These are phyloP conservation scores for Trametes gibbosa DNA, from an alignment of 768 basidiomycete species.

Conservation along the genomic window DNA sequence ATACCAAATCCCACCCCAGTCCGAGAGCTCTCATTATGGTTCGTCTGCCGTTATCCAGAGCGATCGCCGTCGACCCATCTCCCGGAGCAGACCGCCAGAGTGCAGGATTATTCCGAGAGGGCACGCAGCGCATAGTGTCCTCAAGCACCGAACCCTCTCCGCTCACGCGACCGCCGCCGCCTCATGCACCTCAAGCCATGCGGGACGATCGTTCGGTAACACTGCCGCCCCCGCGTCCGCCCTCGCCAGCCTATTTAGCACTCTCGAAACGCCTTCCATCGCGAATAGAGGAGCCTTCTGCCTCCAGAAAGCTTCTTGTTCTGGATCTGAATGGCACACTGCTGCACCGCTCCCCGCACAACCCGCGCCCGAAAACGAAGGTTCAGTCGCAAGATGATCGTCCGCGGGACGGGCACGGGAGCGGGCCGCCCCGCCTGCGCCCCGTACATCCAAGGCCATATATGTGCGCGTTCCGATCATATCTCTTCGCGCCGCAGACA, in stretches of 20 bases:
- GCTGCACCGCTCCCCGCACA: conserved; percentile 53
- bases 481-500: conserved; percentile 62
- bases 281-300: conserved; percentile 25
- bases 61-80: conserved; percentile 1
- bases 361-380: not conserved
- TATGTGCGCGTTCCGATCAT: conserved; percentile 55
- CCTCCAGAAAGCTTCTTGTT: conserved; percentile 61
- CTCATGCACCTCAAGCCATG: not conserved
- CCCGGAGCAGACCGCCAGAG: not conserved
- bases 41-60: not conserved
- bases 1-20: conserved; percentile 2
- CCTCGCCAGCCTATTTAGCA: conserved; percentile 38
- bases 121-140: not conserved
- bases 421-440: conserved; percentile 31
- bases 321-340: conserved; percentile 78
- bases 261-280: conserved; percentile 31
- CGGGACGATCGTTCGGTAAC: conserved; percentile 14
- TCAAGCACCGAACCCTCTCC: not conserved
- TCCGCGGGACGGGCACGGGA: conserved; percentile 8
- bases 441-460: conserved; percentile 62
- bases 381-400: not conserved
- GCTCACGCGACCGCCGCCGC: not conserved
- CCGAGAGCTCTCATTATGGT: conserved; percentile 7
- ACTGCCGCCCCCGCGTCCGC: conserved; percentile 24
- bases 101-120: not conserved